Evolutionary conservation across 108 stramenopile genomes (phyloP).

Genomic region (Cyclotella distinguenda): DNA sequence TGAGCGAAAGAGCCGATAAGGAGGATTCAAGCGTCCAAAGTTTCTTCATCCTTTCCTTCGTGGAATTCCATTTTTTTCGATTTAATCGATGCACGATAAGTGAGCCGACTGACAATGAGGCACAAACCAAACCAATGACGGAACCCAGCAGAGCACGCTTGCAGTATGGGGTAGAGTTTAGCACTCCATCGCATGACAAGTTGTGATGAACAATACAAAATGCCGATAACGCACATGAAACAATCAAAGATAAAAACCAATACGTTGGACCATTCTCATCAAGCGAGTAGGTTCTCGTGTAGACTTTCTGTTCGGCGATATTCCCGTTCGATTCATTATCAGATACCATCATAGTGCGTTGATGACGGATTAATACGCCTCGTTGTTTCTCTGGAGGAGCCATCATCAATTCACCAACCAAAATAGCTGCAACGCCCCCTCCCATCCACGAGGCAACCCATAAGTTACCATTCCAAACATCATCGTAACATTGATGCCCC

Average conservation of each 20-base stretch:
- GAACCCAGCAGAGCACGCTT: slow-evolving; percentile 23
- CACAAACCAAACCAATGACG: slow-evolving; percentile 16
- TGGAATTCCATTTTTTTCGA: slow-evolving; percentile 28
- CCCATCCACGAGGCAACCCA: slow-evolving; percentile 35
- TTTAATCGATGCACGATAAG: slow-evolving; percentile 17
- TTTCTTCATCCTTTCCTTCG: neutral
- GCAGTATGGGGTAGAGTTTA: slow-evolving; percentile 25
- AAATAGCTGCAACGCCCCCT: slow-evolving; percentile 12
- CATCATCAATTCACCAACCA: slow-evolving; percentile 34
- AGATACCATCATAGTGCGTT: neutral
- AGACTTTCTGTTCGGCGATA: neutral
- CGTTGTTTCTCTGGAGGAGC: slow-evolving; percentile 16
- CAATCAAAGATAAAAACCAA: slow-evolving; percentile 31
- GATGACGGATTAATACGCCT: slow-evolving; percentile 1
- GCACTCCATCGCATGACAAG: slow-evolving; percentile 6
- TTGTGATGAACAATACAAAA: slow-evolving; percentile 7
- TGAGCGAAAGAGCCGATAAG: slow-evolving; percentile 14
- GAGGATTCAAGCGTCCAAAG: slow-evolving; percentile 8
- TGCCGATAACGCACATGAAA: slow-evolving; percentile 27
- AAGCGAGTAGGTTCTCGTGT: slow-evolving; percentile 6
- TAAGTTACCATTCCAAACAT: slow-evolving; percentile 31
- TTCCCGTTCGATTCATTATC: neutral
- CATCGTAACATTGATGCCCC: neutral
- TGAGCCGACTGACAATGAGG: slow-evolving; percentile 10
- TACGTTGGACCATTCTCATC: slow-evolving; percentile 19